Conservation (phyloP, 257 asterid genomes). For the Solanum virginianum region DNA sequence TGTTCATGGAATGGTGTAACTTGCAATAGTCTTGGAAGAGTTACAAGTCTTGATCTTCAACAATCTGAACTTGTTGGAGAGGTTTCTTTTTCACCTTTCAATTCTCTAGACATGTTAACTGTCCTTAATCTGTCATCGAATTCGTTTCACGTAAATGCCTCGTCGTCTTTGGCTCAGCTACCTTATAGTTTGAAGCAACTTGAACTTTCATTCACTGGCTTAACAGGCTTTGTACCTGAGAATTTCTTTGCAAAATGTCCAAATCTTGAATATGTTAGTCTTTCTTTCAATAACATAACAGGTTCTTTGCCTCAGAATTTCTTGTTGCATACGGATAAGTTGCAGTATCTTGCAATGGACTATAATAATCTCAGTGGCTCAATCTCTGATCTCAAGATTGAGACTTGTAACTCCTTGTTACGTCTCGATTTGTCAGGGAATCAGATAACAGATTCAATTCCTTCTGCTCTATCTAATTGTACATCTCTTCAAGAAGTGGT, state of each 20-base stretch:
- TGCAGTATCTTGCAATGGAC: slow-evolving; percentile 59
- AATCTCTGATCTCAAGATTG: slow-evolving; percentile 36
- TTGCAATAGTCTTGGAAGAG: slow-evolving; percentile 47
- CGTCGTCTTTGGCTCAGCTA: slow-evolving; percentile 39
- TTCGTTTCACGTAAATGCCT: slow-evolving; percentile 35
- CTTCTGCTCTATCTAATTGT: slow-evolving; percentile 56
- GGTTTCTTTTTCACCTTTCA: slow-evolving; percentile 41
- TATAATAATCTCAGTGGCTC: slow-evolving; percentile 72
- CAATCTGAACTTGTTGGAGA: slow-evolving; percentile 58
- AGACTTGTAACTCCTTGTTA: slow-evolving; percentile 44
- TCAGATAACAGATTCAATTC: slow-evolving; percentile 42
- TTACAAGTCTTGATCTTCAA: slow-evolving; percentile 54
- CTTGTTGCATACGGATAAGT: slow-evolving; percentile 32
- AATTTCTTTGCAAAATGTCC: slow-evolving; percentile 42
- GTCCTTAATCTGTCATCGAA: slow-evolving; percentile 68
- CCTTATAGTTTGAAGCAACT: slow-evolving; percentile 49
- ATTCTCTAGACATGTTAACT: slow-evolving; percentile 36
- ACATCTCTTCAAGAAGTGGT: slow-evolving; percentile 40
- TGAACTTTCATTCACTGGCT: slow-evolving; percentile 53
- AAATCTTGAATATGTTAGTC: slow-evolving; percentile 51
- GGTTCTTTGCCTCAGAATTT: slow-evolving; percentile 49
- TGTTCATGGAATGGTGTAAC: slow-evolving; percentile 64
- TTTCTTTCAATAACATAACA: slow-evolving; percentile 68
- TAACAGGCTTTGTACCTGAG: slow-evolving; percentile 51
- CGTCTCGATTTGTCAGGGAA: slow-evolving; percentile 74